Conservation (phyloP, 495 filamentous ascomycete species). For the Penicillium alfredii region DNA sequence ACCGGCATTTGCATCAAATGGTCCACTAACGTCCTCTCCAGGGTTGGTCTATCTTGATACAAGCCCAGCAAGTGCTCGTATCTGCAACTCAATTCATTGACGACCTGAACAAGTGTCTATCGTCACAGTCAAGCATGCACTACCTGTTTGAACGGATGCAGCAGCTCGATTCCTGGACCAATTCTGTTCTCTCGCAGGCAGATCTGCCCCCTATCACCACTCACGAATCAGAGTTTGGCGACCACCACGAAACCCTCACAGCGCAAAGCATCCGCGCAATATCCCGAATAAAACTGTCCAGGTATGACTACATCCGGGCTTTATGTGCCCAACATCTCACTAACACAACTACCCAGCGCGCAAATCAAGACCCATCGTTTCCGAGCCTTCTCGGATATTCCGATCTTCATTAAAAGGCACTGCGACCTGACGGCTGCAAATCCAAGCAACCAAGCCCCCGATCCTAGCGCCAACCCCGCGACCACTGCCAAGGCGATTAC, state of each 20-base stretch:
- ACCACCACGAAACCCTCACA: constrained; percentile 39
- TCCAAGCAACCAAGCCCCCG: constrained; percentile 23
- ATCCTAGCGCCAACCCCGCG: constrained; percentile 5
- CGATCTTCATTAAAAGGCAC: constrained; percentile 53
- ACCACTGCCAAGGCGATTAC: constrained; percentile 15
- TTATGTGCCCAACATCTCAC: not conserved
- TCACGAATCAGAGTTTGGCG: constrained; percentile 35
- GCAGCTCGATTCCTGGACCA: constrained; percentile 48
- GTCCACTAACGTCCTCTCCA: constrained; percentile 16
- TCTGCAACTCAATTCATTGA: constrained; percentile 52
- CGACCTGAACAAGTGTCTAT: constrained; percentile 42
- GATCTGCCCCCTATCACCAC: constrained; percentile 37
- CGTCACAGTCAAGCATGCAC: constrained; percentile 32
- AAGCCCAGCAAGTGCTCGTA: constrained; percentile 52
- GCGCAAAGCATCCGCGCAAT: constrained; percentile 49
- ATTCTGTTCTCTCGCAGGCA: constrained; percentile 42
- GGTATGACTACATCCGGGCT: constrained; percentile 25
- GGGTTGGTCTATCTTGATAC: constrained; percentile 51
- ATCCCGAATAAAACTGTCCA: constrained; percentile 53
- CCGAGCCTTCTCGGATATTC: constrained; percentile 54
- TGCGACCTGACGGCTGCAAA: constrained; percentile 47
- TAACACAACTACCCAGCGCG: constrained; percentile 35
- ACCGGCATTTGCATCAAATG: not conserved
- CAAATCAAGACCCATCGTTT: constrained; percentile 58
- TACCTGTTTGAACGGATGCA: constrained; percentile 51